Conservation (phyloP, 1,284 basidiomycete genomes). For the Malassezia obtusa region DNA sequence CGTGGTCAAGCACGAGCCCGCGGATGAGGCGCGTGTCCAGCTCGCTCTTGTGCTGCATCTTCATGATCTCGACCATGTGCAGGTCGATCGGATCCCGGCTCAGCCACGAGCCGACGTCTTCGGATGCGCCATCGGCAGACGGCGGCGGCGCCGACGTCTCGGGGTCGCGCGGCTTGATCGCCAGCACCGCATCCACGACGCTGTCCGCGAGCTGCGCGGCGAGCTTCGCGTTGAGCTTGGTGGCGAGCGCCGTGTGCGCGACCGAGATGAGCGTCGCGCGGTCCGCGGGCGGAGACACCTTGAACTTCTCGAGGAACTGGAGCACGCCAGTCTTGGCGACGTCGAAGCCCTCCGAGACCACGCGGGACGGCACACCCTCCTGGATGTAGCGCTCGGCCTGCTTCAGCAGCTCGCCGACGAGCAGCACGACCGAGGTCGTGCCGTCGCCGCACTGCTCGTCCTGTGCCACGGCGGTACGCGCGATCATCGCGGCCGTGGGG, state of each 20-base stretch:
- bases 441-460: slow-evolving; percentile 99
- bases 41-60: slow-evolving; percentile 98
- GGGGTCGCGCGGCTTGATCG: slow-evolving; percentile 57
- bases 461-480: slow-evolving; percentile 92
- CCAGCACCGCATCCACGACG: slow-evolving; percentile 87
- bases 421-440: slow-evolving; percentile 89
- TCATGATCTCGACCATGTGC: slow-evolving; percentile 99
- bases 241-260: slow-evolving; percentile 85
- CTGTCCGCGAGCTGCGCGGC: slow-evolving; percentile 82
- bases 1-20: slow-evolving; percentile 85
- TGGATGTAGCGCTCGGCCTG: slow-evolving; percentile 96
- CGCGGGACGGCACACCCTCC: slow-evolving; percentile 95
- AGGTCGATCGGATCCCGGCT: slow-evolving; percentile 70
- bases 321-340: slow-evolving; percentile 91
- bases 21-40: slow-evolving; percentile 95
- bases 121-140: slow-evolving; percentile 33
- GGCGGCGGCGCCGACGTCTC: slow-evolving; percentile 27
- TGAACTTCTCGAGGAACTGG: slow-evolving; percentile 86
- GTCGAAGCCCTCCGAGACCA: slow-evolving; percentile 91
- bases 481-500: slow-evolving; percentile 98
- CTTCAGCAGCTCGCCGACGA: slow-evolving; percentile 93
- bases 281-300: slow-evolving; percentile 64
- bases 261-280: slow-evolving; percentile 83
- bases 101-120: slow-evolving; percentile 38
- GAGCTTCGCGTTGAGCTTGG: slow-evolving; percentile 74